Base-by-base conservation (phyloP, 768 basidiomycete species). In the Sarcodon aspratus region DNA sequence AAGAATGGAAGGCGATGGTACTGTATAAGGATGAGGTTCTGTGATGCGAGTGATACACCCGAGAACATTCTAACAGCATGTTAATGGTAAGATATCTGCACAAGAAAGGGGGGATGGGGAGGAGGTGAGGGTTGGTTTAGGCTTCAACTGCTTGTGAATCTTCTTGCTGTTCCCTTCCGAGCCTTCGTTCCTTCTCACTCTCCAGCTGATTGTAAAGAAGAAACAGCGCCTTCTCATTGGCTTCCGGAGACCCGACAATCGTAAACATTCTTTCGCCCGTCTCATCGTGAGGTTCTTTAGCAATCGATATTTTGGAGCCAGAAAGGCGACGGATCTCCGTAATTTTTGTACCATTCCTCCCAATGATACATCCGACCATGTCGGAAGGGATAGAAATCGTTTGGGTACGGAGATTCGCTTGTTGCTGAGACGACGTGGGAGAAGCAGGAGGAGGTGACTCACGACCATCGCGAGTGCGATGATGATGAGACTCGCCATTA, bases 211-310 rank as follows among this genome's bases (percentile, higher is more conserved):
- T 93, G 70, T 98, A 99, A 53, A 99, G 76, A 52, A 99, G 71
- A 75, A 95, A 98, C 50, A 99, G 70, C 2, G 96, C 96, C 69
- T 97, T 95, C 70, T 99, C 95, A 66, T 96, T 97, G 57, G 90
- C 86, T 66, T 93, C 90, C 44, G 91, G 87, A 10, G 92, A 92
- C 48, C 96, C 96, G 44, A 96, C 76, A 63, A 99, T 98, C 53
- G 96, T 92, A 72, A 99, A 99, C 95, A 99, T 97, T 56, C 96
- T 78, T 72, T 99, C 96, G 60, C 95, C 96, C 37, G 94, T 93
- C 61, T 98, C 96, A 59, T 98, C 96, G 61, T 98, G 96, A n/a
- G 96, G 92, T 45, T 89, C 85, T 69, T 99, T 99, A 56, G 96
- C 96, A 61, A 99, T 99, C 49, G 87, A 91, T 64, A 99, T 99